Conservation (phyloP, 1,139 yeast species). For the Yamadazyma oceani region DNA sequence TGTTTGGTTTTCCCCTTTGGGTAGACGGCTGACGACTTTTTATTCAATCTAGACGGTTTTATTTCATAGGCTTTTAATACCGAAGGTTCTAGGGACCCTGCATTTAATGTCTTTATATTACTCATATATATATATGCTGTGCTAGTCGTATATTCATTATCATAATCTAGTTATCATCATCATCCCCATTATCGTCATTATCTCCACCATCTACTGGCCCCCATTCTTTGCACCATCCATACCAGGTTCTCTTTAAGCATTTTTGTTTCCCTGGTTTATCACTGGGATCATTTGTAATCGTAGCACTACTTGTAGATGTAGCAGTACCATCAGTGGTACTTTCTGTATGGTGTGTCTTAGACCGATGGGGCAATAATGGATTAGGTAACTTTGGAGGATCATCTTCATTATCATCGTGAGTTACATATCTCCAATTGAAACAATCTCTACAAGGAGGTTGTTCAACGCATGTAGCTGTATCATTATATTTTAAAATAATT, state of each 20-base stretch:
- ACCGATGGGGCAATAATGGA: slow-evolving; percentile 30
- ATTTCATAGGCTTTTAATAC: not conserved
- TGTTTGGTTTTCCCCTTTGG: not conserved
- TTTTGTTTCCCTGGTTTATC: slow-evolving; percentile 20
- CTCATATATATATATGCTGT: no score
- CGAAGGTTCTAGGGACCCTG: no score
- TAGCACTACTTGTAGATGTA: slow-evolving; percentile 5
- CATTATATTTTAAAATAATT: slow-evolving; percentile 68
- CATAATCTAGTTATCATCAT: slow-evolving; percentile 2
- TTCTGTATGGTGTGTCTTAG: slow-evolving; percentile 5
- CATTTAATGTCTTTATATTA: no score
- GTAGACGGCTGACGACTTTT: slow-evolving; percentile 2
- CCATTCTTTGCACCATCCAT: slow-evolving; percentile 48
- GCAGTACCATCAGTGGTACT: slow-evolving; percentile 8
- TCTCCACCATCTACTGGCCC: slow-evolving; percentile 14
- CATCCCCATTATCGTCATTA: slow-evolving; percentile 2
- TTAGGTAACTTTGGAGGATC: slow-evolving; percentile 42
- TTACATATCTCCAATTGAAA: slow-evolving; percentile 82
- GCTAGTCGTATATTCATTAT: no score
- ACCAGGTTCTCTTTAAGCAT: slow-evolving; percentile 47
- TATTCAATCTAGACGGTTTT: not conserved
- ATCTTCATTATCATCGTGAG: slow-evolving; percentile 44
- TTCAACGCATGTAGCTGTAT: slow-evolving; percentile 69
- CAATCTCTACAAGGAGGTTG: slow-evolving; percentile 89
- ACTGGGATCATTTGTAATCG: slow-evolving; percentile 1